phyloP scores from a whole-genome alignment of 495 filamentous ascomycete species.

The Hypoxylon crocopeplum region DNA sequence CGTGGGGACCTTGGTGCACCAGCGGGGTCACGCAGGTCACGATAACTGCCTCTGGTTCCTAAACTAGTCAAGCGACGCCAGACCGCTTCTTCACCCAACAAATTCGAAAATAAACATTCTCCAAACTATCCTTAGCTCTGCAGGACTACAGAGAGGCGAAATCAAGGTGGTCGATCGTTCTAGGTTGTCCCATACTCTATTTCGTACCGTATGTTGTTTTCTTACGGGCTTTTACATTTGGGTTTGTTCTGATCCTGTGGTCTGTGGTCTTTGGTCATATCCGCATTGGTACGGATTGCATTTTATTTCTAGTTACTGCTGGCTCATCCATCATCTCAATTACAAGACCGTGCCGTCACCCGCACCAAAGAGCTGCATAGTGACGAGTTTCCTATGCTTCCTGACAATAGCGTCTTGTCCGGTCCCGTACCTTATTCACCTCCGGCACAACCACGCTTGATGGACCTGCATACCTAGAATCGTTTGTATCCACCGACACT shows the following conservation, averaged over 20 bases:
- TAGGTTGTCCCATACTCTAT: constrained; percentile 1
- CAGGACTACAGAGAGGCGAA: constrained; percentile 16
- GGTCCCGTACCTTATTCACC: constrained; percentile 13
- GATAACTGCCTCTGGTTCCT: constrained; percentile 33
- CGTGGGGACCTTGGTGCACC: constrained; percentile 30
- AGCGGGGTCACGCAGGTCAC: constrained; percentile 30
- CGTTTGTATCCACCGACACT: constrained; percentile 22
- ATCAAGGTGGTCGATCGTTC: constrained; percentile 17
- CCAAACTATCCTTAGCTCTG: constrained; percentile 24
- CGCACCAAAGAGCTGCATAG: neutral
- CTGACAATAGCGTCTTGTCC: neutral
- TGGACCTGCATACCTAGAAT: constrained; percentile 13
- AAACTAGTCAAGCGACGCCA: constrained; percentile 34
- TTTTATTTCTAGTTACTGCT: constrained; percentile 10
- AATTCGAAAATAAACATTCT: constrained; percentile 25
- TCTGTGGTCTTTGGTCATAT: neutral
- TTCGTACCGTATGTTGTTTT: constrained; percentile 15
- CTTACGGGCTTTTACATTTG: neutral
- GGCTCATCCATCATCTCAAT: neutral
- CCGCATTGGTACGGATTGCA: neutral
- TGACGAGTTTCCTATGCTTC: neutral
- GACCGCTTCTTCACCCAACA: constrained; percentile 40
- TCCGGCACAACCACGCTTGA: constrained; percentile 13
- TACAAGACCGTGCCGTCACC: constrained; percentile 5
- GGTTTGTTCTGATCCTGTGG: neutral